Percentiles rank a stretch among this genome's conserved stretches.
Evolutionary conservation across 2,329 filamentous ascomycete genomes (phyloP).

Genomic region (Chaetomium strumarium): DNA sequence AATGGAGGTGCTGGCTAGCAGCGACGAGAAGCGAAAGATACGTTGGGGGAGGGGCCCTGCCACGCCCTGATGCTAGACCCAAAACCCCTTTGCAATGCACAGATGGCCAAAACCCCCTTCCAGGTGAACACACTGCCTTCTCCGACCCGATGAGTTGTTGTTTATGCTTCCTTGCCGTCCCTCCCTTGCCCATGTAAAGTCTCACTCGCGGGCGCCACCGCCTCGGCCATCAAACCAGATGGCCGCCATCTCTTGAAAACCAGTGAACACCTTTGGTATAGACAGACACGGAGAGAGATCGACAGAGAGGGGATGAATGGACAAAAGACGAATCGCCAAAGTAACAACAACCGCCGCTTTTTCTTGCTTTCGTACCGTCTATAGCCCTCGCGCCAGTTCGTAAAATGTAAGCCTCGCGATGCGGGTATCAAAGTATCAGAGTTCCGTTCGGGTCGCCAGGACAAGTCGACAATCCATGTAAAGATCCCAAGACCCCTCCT

Average conservation of each 20-base stretch:
- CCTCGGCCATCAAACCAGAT: too few relatives aligned
- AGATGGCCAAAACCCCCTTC: neutral
- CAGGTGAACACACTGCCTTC: neutral
- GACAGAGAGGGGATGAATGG: neutral
- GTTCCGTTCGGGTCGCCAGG: constrained; percentile 12
- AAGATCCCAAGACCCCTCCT: neutral
- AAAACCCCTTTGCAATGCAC: neutral
- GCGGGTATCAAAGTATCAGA: constrained; percentile 17
- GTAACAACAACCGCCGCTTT: constrained; percentile 6
- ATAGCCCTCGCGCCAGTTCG: constrained; percentile 16
- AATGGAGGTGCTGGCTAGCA: neutral
- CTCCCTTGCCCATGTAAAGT: neutral
- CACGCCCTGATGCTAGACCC: neutral
- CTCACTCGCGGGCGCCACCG: too few relatives aligned
- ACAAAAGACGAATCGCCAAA: neutral
- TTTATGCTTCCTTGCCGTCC: neutral
- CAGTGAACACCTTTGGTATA: neutral
- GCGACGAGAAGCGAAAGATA: neutral
- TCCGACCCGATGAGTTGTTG: neutral
- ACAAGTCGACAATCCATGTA: constrained; percentile 13
- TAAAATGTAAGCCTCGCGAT: constrained; percentile 15
- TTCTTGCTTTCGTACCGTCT: constrained; percentile 17
- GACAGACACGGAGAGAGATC: neutral
- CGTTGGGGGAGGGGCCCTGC: neutral
- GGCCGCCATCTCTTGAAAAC: neutral